Evolutionary conservation across 805 yeast species (phyloP).

Genomic region (Barnettozyma pratensis): DNA sequence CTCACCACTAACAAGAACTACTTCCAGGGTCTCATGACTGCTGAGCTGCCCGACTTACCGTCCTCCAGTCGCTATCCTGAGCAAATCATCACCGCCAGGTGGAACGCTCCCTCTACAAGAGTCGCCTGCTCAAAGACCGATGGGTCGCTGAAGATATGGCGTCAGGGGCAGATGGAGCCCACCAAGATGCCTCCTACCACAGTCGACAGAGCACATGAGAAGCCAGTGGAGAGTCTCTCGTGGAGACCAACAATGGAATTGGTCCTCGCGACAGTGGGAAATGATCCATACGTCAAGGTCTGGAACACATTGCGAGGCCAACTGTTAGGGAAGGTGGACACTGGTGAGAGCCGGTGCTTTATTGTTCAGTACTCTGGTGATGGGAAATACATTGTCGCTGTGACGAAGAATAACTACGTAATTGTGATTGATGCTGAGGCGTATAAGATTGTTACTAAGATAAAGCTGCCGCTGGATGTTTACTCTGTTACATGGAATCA

Average conservation of each 20-base stretch:
- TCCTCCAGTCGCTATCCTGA: neutral
- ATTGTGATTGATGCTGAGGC: constrained; percentile 30
- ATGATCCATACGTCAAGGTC: constrained; percentile 40
- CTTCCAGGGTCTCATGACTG: constrained; percentile 3
- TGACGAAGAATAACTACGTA: constrained; percentile 35
- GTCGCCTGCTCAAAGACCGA: constrained; percentile 27
- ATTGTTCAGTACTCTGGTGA: constrained; percentile 28
- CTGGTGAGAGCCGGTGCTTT: constrained; percentile 23
- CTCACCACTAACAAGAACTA: neutral
- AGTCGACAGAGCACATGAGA: constrained; percentile 37
- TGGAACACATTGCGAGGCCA: constrained; percentile 40
- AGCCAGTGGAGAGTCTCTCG: constrained; percentile 34
- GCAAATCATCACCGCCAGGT: constrained; percentile 16
- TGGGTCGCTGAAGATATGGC: constrained; percentile 29
- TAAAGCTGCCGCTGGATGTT: constrained; percentile 23
- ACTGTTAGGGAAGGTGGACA: constrained; percentile 28
- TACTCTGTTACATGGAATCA: constrained; percentile 29
- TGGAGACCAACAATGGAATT: constrained; percentile 48
- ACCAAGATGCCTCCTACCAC: constrained; percentile 25
- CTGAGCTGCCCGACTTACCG: neutral
- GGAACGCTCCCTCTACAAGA: constrained; percentile 27
- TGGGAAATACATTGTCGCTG: constrained; percentile 42
- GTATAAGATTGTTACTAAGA: constrained; percentile 26
- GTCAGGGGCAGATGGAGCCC: constrained; percentile 23
- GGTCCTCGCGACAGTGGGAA: constrained; percentile 43